These are phyloP conservation scores for Gossypium turneri DNA, from an alignment of 345 rosid genomes.

Conservation along the genomic window DNA sequence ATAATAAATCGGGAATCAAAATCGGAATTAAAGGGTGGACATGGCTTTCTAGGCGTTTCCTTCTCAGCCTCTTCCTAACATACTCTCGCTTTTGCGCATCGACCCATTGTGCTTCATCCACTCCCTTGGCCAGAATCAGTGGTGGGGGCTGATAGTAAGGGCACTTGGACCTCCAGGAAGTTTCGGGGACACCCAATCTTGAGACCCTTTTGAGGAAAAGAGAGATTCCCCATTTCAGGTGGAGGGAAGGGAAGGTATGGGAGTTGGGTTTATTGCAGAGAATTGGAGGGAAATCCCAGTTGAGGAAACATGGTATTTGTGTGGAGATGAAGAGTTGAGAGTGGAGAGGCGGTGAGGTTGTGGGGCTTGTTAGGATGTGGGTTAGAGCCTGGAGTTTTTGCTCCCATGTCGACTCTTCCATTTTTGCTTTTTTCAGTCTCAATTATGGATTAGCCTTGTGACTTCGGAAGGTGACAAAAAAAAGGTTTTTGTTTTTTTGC, in stretches of 20 bases:
- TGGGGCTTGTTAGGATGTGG: slow-evolving; percentile 53
- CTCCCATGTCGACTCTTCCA: slow-evolving; percentile 40
- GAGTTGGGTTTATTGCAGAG: slow-evolving; percentile 12
- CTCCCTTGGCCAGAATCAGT: slow-evolving; percentile 51
- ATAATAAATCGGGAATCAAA: slow-evolving; percentile 52
- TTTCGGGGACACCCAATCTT: slow-evolving; percentile 41
- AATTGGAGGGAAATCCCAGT: slow-evolving; percentile 7
- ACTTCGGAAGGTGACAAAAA: neutral
- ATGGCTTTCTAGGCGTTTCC: slow-evolving; percentile 36
- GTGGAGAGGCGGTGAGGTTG: slow-evolving; percentile 42
- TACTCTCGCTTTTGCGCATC: slow-evolving; percentile 49
- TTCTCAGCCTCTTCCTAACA: slow-evolving; percentile 50
- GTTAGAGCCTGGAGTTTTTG: slow-evolving; percentile 44
- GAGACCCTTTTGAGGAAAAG: slow-evolving; percentile 9
- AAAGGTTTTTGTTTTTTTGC: neutral
- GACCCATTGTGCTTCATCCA: slow-evolving; percentile 71
- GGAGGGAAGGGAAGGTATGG: neutral
- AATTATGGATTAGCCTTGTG: neutral
- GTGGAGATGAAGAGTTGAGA: slow-evolving; percentile 52
- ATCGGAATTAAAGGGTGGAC: slow-evolving; percentile 55
- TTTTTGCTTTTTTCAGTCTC: neutral
- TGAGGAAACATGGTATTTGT: slow-evolving; percentile 49
- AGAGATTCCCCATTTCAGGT: slow-evolving; percentile 5
- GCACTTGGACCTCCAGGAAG: slow-evolving; percentile 76
- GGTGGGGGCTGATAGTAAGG: slow-evolving; percentile 82